Base-by-base conservation (phyloP, 148 eudicot species). In the Arbutus unedo region DNA sequence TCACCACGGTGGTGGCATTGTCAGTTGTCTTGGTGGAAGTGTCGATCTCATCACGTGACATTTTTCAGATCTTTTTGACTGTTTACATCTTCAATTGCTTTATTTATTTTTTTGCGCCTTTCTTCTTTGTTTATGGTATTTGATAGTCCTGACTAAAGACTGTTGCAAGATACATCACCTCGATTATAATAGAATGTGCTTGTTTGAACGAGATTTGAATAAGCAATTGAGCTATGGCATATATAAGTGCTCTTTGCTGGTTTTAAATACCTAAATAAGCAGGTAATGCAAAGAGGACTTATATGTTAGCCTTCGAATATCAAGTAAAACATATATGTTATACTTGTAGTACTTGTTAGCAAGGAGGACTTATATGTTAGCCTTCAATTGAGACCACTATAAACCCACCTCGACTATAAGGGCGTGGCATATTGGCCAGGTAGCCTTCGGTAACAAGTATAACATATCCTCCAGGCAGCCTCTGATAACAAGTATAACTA, bases 11-110 rank as follows among this genome's bases (percentile, higher is more conserved):
- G 73, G 83, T 64, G 54, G 70, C 4, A 47, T 82, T 74, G 66
- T 47, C 78, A 71, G 82, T 80, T 73, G 73, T 55, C 44, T 25
- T 21, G 47, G 60, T 23, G 55, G 55, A 49, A 50, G 10, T 74
- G 48, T 16, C 45, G 72, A 59, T 47, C 83, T 74, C 83, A 82
- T 74, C 83, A 82, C 83, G 64, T 82, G 83, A 66, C 14, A 79
- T 74, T 82, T 75, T 82, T 57, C 79, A 82, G 79, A 8, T 72
- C 50, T 74, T 82, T 47, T 82, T 74, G 73, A 60, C 83, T 47
- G 11, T 59, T 73, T 25, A 1, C 67, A 59, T 82, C 38, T 59
- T 73, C 47, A 16, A 13, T 70, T 18, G 41, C 50, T 70, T 81
- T 53, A 38, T 48, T 53, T 60, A 2, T 18, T 41, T 51, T 70